Evolutionary conservation across 2,329 filamentous ascomycete genomes (phyloP).

Genomic region (Pseudogymnoascus sp.): DNA sequence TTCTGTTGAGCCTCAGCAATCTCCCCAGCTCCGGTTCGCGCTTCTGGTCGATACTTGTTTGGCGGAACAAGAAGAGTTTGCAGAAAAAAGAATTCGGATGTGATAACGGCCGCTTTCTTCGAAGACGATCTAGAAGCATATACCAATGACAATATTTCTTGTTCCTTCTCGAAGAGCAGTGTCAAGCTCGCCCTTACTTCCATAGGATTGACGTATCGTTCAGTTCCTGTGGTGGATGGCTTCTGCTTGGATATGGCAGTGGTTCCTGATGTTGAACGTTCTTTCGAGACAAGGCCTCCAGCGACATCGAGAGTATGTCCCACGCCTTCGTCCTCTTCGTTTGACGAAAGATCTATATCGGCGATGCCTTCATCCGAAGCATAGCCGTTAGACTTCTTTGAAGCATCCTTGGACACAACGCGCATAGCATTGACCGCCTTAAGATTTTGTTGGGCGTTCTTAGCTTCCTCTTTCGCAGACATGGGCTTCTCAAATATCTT

Average conservation of each 20-base stretch:
- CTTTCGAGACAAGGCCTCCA: conserved; percentile 43
- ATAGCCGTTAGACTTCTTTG: conserved; percentile 30
- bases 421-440: conserved; percentile 31
- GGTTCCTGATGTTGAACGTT: conserved; percentile 25
- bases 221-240: conserved; percentile 34
- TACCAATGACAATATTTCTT: conserved; percentile 72
- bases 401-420: conserved; percentile 31
- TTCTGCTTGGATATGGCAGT: conserved; percentile 30
- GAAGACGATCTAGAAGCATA: conserved; percentile 62
- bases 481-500: conserved; percentile 89
- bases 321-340: conserved; percentile 36
- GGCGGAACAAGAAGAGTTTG: conserved; percentile 80
- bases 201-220: conserved; percentile 71
- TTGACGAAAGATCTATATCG: conserved; percentile 48
- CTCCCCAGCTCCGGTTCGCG: conserved; percentile 67
- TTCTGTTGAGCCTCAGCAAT: conserved; percentile 88
- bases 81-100: conserved; percentile 89
- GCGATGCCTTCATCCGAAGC: conserved; percentile 62
- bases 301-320: conserved; percentile 44
- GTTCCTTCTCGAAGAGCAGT: conserved; percentile 78
- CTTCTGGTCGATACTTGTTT: conserved; percentile 83
- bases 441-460: conserved; percentile 63
- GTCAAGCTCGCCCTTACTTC: conserved; percentile 74
- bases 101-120: conserved; percentile 49
- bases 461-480: conserved; percentile 62